These are phyloP conservation scores for Cnidoscolus chayamansa DNA, from an alignment of 441 rosid species.

Conservation along the genomic window DNA sequence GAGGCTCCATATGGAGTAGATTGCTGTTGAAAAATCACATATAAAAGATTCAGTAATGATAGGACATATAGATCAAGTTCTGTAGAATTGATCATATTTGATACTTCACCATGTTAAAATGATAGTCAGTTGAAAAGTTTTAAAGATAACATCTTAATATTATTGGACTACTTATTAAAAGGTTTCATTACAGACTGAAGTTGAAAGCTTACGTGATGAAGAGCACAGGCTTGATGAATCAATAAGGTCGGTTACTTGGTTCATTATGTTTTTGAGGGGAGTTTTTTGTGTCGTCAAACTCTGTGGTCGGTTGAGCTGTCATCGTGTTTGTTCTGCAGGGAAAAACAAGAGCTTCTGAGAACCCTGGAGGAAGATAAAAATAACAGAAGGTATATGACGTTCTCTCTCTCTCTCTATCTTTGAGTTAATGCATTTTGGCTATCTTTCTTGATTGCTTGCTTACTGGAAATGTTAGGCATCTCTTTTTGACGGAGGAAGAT, in stretches of 20 bases:
- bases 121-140: neutral
- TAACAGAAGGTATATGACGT: slow-evolving; percentile 39
- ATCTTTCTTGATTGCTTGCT: slow-evolving; percentile 9
- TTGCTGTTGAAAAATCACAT: neutral
- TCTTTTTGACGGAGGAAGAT: slow-evolving; percentile 66
- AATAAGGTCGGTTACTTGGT: slow-evolving; percentile 53
- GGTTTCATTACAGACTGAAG: slow-evolving; percentile 45
- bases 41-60: neutral
- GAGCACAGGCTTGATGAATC: slow-evolving; percentile 55
- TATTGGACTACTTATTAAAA: neutral
- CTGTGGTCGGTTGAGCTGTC: slow-evolving; percentile 20
- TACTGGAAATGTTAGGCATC: slow-evolving; percentile 43
- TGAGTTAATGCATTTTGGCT: neutral
- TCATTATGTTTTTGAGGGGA: slow-evolving; percentile 11
- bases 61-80: slow-evolving; percentile 1
- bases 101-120: neutral
- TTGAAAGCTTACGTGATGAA: slow-evolving; percentile 43
- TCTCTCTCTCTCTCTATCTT: neutral
- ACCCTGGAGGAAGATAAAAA: slow-evolving; percentile 50
- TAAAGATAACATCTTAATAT: neutral
- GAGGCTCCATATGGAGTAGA: neutral
- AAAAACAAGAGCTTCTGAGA: slow-evolving; percentile 55
- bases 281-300: slow-evolving; percentile 11
- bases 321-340: slow-evolving; percentile 39
- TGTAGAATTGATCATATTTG: slow-evolving; percentile 2